Evolutionary conservation across 768 basidiomycete species (phyloP).

Genomic region (Suillus occidentalis): DNA sequence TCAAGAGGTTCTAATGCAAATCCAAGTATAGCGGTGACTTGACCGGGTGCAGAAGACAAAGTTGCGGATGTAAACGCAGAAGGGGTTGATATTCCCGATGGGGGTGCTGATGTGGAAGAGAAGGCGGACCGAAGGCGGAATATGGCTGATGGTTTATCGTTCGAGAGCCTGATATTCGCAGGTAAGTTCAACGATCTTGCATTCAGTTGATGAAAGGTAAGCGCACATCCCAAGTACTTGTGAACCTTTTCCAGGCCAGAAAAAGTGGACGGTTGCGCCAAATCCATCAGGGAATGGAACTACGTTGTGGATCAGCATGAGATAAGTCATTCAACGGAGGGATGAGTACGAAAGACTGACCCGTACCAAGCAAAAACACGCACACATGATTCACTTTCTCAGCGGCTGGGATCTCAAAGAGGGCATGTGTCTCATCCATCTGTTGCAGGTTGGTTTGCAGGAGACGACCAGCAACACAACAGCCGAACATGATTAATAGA

Average conservation of each 20-base stretch:
- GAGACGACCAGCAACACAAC: constrained; percentile 73
- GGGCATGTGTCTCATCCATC: constrained; percentile 80
- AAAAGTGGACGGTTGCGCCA: constrained; percentile 82
- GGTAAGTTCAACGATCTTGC: background rate
- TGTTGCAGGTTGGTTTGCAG: constrained; percentile 80
- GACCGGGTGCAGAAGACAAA: constrained; percentile 36
- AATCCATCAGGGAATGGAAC: constrained; percentile 84
- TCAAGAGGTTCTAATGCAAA: constrained; percentile 76
- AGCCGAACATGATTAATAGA: constrained; percentile 63
- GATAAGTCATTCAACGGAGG: constrained; percentile 48
- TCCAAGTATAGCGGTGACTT: constrained; percentile 74
- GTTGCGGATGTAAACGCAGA: constrained; percentile 32
- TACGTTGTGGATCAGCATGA: constrained; percentile 19
- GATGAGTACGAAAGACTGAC: constrained; percentile 38
- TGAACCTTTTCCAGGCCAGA: constrained; percentile 85
- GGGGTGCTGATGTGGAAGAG: constrained; percentile 33
- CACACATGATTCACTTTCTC: constrained; percentile 81
- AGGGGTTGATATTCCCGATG: constrained; percentile 31
- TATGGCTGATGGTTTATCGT: constrained; percentile 87
- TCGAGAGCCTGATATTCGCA: constrained; percentile 62
- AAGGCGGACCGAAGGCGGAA: constrained; percentile 77
- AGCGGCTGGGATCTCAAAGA: constrained; percentile 72
- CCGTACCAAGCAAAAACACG: constrained; percentile 79
- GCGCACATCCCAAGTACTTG: constrained; percentile 83
- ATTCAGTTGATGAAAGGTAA: background rate